phyloP scores from a whole-genome alignment of 148 eudicot genomes.

The Persicaria tinctoria region DNA sequence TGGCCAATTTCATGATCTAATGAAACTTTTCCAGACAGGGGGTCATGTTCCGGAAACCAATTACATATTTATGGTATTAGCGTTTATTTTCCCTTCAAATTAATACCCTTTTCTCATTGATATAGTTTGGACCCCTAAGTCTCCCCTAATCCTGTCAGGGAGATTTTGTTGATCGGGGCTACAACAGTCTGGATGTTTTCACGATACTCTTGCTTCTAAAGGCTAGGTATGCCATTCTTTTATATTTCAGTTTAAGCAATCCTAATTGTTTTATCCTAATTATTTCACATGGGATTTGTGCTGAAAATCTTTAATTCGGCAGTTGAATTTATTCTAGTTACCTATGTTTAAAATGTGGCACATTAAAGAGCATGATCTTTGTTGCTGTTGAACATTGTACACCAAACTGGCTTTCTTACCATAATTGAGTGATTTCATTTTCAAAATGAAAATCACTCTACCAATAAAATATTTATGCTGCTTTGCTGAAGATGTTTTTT shows the following conservation, averaged over 20 bases:
- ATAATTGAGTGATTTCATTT: not conserved
- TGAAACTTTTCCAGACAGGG: constrained; percentile 98
- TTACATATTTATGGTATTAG: constrained; percentile 86
- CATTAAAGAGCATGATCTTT: not conserved
- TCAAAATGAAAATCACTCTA: not conserved
- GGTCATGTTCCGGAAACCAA: constrained; percentile 99
- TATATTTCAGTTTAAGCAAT: not conserved
- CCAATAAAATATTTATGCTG: not conserved
- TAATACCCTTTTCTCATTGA: constrained; percentile 10
- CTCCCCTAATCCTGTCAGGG: constrained; percentile 46
- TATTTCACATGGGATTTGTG: not conserved
- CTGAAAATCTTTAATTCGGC: not conserved
- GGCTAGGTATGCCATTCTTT: constrained; percentile 56
- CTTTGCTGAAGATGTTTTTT: not conserved
- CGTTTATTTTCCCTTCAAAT: not conserved
- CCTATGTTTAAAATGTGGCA: not conserved
- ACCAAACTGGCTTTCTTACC: not conserved
- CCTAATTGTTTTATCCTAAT: not conserved
- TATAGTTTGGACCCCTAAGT: constrained; percentile 12
- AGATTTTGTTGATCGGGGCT: constrained; percentile 97
- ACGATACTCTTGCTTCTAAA: constrained; percentile 96
- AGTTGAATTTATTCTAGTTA: not conserved
- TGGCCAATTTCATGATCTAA: constrained; percentile 95
- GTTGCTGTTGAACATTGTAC: not conserved
- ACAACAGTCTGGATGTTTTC: constrained; percentile 96